phyloP scores from a whole-genome alignment of 1,284 basidiomycete genomes.

The Sphaerobolus stellatus region DNA sequence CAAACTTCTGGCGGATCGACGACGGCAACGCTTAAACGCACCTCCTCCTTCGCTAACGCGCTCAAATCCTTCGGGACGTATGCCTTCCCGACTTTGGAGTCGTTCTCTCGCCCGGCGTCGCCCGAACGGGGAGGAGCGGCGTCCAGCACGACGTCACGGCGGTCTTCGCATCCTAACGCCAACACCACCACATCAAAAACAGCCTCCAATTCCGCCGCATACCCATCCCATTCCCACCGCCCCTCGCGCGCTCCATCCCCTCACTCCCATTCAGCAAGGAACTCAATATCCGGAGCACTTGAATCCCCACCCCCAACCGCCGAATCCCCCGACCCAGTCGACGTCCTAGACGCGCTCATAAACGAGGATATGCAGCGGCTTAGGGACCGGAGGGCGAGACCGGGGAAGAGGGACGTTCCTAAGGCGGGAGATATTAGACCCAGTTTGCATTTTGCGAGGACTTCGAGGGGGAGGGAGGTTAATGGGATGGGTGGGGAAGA shows the following conservation, averaged over 20 bases:
- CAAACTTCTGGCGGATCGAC: neutral
- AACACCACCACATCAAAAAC: too few relatives aligned
- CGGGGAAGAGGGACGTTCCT: neutral
- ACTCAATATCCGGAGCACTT: constrained; percentile 11
- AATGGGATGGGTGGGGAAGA: constrained; percentile 12
- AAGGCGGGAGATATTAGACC: neutral
- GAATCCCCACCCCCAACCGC: constrained; percentile 6
- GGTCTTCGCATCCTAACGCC: too few relatives aligned
- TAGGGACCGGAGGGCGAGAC: constrained; percentile 54
- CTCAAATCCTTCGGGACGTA: constrained; percentile 72
- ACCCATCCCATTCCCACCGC: constrained; percentile 36
- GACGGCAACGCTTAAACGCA: constrained; percentile 62
- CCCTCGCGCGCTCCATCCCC: constrained; percentile 33
- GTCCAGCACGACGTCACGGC: constrained; percentile 22
- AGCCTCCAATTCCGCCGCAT: too few relatives aligned
- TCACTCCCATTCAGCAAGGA: constrained; percentile 11
- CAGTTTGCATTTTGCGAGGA: constrained; percentile 85
- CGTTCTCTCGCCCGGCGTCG: constrained; percentile 42
- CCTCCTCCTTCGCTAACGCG: constrained; percentile 81
- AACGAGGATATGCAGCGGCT: constrained; percentile 90
- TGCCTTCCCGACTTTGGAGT: constrained; percentile 61
- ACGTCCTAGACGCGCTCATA: constrained; percentile 84
- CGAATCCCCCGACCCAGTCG: constrained; percentile 43
- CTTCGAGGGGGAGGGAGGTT: neutral
- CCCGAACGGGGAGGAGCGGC: constrained; percentile 38